These are phyloP conservation scores for Brettanomyces anomalus DNA, from an alignment of 805 yeast genomes.

Conservation along the genomic window DNA sequence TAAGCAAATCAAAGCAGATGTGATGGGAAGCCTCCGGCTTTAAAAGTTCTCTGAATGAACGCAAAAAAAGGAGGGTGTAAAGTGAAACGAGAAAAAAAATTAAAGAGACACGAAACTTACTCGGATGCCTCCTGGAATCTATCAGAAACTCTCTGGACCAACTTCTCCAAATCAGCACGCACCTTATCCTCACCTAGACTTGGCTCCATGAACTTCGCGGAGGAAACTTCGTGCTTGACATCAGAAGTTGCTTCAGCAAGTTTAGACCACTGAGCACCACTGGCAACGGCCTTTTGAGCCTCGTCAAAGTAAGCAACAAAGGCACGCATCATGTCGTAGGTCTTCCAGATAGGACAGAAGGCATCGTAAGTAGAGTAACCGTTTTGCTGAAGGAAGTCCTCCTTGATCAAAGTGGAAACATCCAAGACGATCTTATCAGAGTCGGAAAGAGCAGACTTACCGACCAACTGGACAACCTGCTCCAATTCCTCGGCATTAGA, in stretches of 20 bases:
- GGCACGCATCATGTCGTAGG: conserved; percentile 95
- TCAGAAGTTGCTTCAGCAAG: conserved; percentile 83
- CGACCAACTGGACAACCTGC: conserved; percentile 98
- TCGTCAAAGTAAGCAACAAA: conserved; percentile 89
- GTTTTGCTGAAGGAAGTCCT: conserved; percentile 97
- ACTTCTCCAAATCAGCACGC: conserved; percentile 65
- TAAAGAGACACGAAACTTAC: too few species aligned
- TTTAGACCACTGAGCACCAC: conserved; percentile 93
- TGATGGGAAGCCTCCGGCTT: too few species aligned
- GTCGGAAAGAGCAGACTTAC: conserved; percentile 95
- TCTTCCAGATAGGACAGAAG: conserved; percentile 99
- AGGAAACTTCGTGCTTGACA: conserved; percentile 86
- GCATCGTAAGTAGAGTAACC: conserved; percentile 98
- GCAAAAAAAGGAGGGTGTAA: too few species aligned
- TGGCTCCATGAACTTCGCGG: conserved; percentile 95
- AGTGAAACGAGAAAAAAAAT: too few species aligned
- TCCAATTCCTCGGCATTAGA: conserved; percentile 97
- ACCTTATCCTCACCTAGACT: conserved; percentile 78
- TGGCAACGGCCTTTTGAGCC: conserved; percentile 93
- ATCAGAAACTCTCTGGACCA: conserved; percentile 70
- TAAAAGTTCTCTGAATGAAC: too few species aligned
- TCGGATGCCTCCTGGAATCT: conserved; percentile 94
- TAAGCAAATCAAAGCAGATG: too few species aligned
- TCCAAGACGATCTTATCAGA: conserved; percentile 95
- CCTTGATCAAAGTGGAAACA: conserved; percentile 85